phyloP scores from a whole-genome alignment of 768 basidiomycete species.

The Candolleomyces eurysporus region DNA sequence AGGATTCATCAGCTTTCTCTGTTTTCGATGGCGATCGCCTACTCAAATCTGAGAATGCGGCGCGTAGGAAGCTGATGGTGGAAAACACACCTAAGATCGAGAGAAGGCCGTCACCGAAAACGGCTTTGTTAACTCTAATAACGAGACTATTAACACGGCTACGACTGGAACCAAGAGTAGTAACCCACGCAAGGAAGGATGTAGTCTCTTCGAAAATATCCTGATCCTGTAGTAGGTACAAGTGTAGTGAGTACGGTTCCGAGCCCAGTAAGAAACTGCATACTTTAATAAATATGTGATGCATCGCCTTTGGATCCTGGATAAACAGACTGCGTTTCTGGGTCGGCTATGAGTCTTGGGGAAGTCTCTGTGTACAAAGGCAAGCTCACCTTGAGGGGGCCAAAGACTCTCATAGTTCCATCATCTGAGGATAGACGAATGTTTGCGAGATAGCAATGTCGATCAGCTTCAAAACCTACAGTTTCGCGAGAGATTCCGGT shows the following conservation, averaged over 20 bases:
- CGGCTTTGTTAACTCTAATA: constrained; percentile 4
- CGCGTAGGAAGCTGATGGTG: neutral
- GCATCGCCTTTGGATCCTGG: constrained; percentile 42
- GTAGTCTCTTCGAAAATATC: constrained; percentile 17
- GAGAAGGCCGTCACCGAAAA: constrained; percentile 8
- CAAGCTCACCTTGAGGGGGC: constrained; percentile 29
- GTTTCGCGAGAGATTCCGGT: constrained; percentile 27
- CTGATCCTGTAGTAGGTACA: constrained; percentile 23
- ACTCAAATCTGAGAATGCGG: neutral
- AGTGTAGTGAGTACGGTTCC: neutral
- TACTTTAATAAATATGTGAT: constrained; percentile 45
- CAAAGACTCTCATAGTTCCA: constrained; percentile 30
- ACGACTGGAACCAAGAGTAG: neutral
- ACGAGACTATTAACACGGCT: too few species aligned
- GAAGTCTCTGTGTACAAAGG: neutral
- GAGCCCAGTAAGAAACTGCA: neutral
- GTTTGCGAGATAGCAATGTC: neutral
- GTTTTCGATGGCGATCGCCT: constrained; percentile 42
- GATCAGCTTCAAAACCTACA: constrained; percentile 20
- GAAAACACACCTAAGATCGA: constrained; percentile 6
- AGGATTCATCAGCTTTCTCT: constrained; percentile 37
- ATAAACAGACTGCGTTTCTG: constrained; percentile 36
- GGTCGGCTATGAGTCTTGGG: neutral
- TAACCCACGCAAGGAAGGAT: constrained; percentile 5
- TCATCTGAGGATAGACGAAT: constrained; percentile 22